Conservation (phyloP, 768 basidiomycete species). For the Podaxis sp. region DNA sequence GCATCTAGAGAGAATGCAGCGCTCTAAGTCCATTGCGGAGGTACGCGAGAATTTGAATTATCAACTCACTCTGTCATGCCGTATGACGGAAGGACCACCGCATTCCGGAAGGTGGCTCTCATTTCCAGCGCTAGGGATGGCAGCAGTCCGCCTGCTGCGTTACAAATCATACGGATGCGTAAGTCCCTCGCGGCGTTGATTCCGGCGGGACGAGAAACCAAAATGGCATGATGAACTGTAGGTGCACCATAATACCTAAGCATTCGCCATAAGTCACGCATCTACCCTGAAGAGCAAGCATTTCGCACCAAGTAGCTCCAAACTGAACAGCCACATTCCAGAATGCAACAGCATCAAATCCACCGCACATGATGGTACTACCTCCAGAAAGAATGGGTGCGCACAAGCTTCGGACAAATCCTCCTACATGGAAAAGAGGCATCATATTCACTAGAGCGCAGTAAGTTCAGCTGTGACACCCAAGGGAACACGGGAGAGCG, state of each 20-base stretch:
- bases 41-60: background rate
- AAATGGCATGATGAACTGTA: slow-evolving; percentile 47
- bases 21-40: slow-evolving; percentile 9
- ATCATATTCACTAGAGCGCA: slow-evolving; percentile 36
- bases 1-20: slow-evolving; percentile 25
- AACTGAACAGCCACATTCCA: slow-evolving; percentile 37
- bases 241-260: slow-evolving; percentile 47
- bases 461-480: slow-evolving; percentile 5
- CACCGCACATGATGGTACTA: slow-evolving; percentile 48
- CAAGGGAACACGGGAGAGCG: background rate
- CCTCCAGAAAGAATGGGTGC: slow-evolving; percentile 55
- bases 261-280: slow-evolving; percentile 3
- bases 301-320: slow-evolving; percentile 45
- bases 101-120: slow-evolving; percentile 40
- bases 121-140: slow-evolving; percentile 47
- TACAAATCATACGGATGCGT: slow-evolving; percentile 42
- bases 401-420: slow-evolving; percentile 53
- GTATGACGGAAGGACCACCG: slow-evolving; percentile 54
- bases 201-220: slow-evolving; percentile 30
- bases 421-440: slow-evolving; percentile 60
- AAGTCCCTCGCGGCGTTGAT: slow-evolving; percentile 28
- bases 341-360: slow-evolving; percentile 49
- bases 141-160: slow-evolving; percentile 49
- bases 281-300: background rate
- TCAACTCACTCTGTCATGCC: slow-evolving; percentile 48